phyloP scores from a whole-genome alignment of 139 green algal species.

The Desmodesmus armatus region DNA sequence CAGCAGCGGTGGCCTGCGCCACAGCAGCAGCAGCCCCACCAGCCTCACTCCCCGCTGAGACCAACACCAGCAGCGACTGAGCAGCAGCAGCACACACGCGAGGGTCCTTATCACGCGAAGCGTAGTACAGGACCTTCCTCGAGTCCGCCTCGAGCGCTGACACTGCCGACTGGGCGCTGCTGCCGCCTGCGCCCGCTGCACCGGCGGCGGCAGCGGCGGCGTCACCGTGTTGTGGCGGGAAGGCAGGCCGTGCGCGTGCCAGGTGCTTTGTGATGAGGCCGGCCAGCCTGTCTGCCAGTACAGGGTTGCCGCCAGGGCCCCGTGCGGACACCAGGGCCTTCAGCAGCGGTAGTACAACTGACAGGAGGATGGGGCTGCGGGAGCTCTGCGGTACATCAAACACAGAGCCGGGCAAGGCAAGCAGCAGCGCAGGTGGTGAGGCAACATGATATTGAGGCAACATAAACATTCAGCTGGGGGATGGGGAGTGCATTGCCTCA shows the following conservation, averaged over 20 bases:
- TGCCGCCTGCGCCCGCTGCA: constrained; percentile 30
- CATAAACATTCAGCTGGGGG: too few relatives aligned
- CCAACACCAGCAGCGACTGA: constrained; percentile 54
- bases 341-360: constrained; percentile 64
- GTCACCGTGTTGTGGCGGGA: constrained; percentile 13
- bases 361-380: constrained; percentile 64
- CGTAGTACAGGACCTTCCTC: constrained; percentile 61
- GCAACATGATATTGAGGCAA: not conserved
- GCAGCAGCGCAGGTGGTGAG: not conserved
- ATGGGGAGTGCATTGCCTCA: too few relatives aligned
- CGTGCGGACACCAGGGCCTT: constrained; percentile 52
- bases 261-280: constrained; percentile 56
- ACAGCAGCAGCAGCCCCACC: constrained; percentile 13
- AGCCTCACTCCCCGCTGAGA: constrained; percentile 25
- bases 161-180: not conserved
- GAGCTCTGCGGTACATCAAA: too few relatives aligned
- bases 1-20: constrained; percentile 29
- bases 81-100: constrained; percentile 44
- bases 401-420: too few relatives aligned
- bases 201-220: not conserved
- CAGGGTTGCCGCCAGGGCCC: constrained; percentile 41
- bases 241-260: constrained; percentile 38
- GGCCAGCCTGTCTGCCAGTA: constrained; percentile 66
- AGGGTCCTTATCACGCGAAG: constrained; percentile 57
- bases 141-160: constrained; percentile 31